A percentile compares a stretch with the other conserved stretches of the same genome.
phyloP scores from a whole-genome alignment of 345 rosid species.

The Camelina neglecta region DNA sequence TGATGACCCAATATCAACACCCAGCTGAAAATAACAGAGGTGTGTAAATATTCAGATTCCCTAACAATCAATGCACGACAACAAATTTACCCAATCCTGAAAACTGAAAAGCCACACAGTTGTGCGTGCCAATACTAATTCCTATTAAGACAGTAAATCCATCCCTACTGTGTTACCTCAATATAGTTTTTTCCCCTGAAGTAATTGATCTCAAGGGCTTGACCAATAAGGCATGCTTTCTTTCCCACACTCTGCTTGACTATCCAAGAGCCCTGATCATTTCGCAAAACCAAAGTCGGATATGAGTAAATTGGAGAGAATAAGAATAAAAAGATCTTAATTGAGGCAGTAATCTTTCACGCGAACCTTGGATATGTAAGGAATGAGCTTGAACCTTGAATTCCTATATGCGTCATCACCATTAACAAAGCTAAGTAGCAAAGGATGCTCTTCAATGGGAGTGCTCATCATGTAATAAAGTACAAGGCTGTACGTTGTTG shows the following conservation, averaged over 20 bases:
- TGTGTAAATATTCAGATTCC: background rate
- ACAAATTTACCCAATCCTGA: background rate
- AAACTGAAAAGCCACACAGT: background rate
- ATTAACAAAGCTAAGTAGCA: slow-evolving; percentile 74
- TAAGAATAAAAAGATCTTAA: background rate
- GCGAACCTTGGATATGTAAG: slow-evolving; percentile 89
- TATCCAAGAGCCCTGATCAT: slow-evolving; percentile 93
- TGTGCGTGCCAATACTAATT: background rate
- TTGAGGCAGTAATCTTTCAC: background rate
- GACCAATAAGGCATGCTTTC: slow-evolving; percentile 94
- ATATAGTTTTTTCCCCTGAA: slow-evolving; percentile 87
- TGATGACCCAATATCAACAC: slow-evolving; percentile 90
- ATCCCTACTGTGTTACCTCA: slow-evolving; percentile 60
- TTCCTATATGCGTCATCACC: slow-evolving; percentile 90
- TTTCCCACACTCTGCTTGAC: slow-evolving; percentile 97
- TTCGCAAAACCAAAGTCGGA: background rate
- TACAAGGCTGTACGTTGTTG: slow-evolving; percentile 83
- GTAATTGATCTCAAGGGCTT: slow-evolving; percentile 90
- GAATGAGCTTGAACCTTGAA: slow-evolving; percentile 97
- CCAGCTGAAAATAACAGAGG: slow-evolving; percentile 63
- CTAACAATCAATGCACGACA: background rate
- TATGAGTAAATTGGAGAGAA: background rate
- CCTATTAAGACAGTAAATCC: slow-evolving; percentile 8
- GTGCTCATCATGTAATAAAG: slow-evolving; percentile 88
- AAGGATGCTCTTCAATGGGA: slow-evolving; percentile 76